Conservation (phyloP, 352 stramenopile genomes). For the Phytophthora colocasiae region DNA sequence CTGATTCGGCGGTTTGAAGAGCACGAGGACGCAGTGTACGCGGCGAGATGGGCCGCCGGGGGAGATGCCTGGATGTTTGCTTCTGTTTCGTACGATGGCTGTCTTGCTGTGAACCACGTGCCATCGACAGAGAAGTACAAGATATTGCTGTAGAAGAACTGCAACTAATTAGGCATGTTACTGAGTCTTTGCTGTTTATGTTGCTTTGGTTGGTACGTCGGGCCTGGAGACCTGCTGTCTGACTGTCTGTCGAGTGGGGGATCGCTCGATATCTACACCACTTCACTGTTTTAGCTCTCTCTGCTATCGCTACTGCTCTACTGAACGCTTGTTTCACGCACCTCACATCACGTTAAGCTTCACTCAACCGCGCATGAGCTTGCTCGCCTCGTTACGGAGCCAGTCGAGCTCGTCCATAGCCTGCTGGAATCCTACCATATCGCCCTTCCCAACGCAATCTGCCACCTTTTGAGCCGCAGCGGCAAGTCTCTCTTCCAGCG, state of each 20-base stretch:
- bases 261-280: conserved; percentile 41
- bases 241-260: conserved; percentile 24
- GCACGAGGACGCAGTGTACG: conserved; percentile 95
- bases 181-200: conserved; percentile 40
- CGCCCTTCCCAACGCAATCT: conserved; percentile 76
- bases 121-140: conserved; percentile 99
- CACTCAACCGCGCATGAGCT: conserved; percentile 71
- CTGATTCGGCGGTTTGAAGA: conserved; percentile 93
- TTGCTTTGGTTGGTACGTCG: conserved; percentile 37
- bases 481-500: conserved; percentile 73
- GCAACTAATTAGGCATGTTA: conserved; percentile 34
- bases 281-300: conserved; percentile 31
- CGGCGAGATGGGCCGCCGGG: conserved; percentile 90
- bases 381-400: conserved; percentile 81
- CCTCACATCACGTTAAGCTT: conserved; percentile 29
- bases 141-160: conserved; percentile 93
- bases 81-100: conserved; percentile 96
- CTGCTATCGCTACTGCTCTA: conserved; percentile 36
- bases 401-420: conserved; percentile 85
- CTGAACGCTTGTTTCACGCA: conserved; percentile 46
- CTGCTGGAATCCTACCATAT: conserved; percentile 85
- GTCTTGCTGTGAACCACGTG: conserved; percentile 96
- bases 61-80: conserved; percentile 97
- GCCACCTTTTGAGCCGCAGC: conserved; percentile 71
- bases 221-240: conserved; percentile 37